Conservation (phyloP, 257 asterid species). For the Solanum habrochaites region DNA sequence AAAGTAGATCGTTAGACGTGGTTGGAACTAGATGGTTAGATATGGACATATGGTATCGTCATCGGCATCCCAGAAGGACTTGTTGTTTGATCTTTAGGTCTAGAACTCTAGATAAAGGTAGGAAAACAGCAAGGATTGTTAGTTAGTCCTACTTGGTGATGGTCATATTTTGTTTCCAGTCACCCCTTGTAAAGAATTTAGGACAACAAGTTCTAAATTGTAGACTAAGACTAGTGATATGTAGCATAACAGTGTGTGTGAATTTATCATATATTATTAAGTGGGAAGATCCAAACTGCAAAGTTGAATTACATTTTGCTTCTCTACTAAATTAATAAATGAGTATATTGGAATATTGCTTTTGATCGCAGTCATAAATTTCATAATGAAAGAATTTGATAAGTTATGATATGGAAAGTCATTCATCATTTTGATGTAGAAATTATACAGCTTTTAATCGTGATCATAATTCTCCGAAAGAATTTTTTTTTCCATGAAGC, state of each 20-base stretch:
- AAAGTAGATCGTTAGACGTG: slow-evolving; percentile 4
- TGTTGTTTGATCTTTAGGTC: neutral
- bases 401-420: too few relatives aligned
- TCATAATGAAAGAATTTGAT: too few relatives aligned
- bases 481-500: too few relatives aligned
- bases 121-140: slow-evolving; percentile 1
- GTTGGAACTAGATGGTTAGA: slow-evolving; percentile 3
- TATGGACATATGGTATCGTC: neutral
- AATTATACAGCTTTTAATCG: too few relatives aligned
- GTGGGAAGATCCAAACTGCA: too few relatives aligned
- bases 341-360: too few relatives aligned
- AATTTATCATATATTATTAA: neutral
- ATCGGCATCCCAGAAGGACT: neutral
- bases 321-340: too few relatives aligned
- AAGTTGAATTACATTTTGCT: too few relatives aligned
- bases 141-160: slow-evolving; percentile 4
- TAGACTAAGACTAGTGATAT: slow-evolving; percentile 22
- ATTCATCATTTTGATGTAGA: too few relatives aligned
- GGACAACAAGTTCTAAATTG: slow-evolving; percentile 9
- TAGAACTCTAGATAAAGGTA: neutral
- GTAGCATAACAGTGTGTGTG: slow-evolving; percentile 19
- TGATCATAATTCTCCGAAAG: too few relatives aligned
- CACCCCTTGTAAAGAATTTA: slow-evolving; percentile 14
- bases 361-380: too few relatives aligned
- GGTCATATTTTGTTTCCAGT: slow-evolving; percentile 7